phyloP scores from a whole-genome alignment of 2,329 filamentous ascomycete genomes.

The Aureobasidium sp. region DNA sequence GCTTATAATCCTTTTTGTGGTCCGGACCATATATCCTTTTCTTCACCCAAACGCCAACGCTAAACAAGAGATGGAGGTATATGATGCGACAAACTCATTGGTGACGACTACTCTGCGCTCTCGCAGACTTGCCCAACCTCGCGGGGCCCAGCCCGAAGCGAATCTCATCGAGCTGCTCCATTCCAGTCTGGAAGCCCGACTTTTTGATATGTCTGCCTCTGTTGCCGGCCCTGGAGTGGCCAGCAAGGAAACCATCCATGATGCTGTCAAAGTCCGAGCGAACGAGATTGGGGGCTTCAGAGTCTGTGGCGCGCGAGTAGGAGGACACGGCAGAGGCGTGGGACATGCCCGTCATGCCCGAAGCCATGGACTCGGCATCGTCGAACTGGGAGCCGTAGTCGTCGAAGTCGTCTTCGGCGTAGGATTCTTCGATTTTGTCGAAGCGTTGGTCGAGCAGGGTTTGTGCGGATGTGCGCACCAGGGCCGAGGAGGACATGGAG shows the following conservation, averaged over 20 bases:
- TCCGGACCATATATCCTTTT: background rate
- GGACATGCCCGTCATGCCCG: conserved; percentile 35
- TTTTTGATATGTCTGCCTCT: conserved; percentile 64
- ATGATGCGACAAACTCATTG: background rate
- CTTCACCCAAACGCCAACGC: conserved; percentile 3
- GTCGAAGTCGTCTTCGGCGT: conserved; percentile 49
- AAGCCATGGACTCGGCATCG: conserved; percentile 41
- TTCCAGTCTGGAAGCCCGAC: conserved; percentile 69
- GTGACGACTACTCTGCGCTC: background rate
- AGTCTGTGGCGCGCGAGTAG: conserved; percentile 29
- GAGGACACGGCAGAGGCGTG: conserved; percentile 26
- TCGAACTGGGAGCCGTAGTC: conserved; percentile 21
- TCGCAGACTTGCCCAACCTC: conserved; percentile 39
- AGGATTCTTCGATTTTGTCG: conserved; percentile 80
- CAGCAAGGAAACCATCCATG: conserved; percentile 86
- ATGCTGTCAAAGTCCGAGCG: conserved; percentile 79
- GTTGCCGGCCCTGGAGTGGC: conserved; percentile 57
- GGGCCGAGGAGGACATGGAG: conserved; percentile 84
- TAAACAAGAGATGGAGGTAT: background rate
- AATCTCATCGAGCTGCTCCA: conserved; percentile 88
- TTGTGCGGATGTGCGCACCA: conserved; percentile 81
- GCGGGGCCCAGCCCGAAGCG: conserved; percentile 72
- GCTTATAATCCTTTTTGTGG: background rate
- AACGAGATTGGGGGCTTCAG: conserved; percentile 46
- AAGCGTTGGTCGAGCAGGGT: conserved; percentile 82